phyloP scores from a whole-genome alignment of 2,329 filamentous ascomycete species.

The Aspergillus japonicus region DNA sequence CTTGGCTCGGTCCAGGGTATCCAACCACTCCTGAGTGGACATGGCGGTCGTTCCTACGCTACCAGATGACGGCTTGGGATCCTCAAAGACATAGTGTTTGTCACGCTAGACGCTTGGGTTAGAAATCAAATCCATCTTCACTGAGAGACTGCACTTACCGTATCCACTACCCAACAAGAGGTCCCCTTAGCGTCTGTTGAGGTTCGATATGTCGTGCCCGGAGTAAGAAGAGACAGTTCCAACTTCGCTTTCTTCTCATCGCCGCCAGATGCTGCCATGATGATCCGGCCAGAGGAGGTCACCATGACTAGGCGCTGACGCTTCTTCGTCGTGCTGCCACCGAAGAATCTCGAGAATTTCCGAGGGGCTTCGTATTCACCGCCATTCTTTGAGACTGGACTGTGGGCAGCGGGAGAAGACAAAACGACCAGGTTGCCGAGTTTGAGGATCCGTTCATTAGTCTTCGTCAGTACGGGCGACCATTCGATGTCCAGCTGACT shows the following conservation, averaged over 20 bases:
- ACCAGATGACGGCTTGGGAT: slow-evolving; percentile 70
- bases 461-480: slow-evolving; percentile 88
- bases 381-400: slow-evolving; percentile 67
- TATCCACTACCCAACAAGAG: slow-evolving; percentile 86
- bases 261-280: slow-evolving; percentile 85
- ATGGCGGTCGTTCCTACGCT: slow-evolving; percentile 64
- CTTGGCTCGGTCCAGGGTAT: slow-evolving; percentile 79
- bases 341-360: slow-evolving; percentile 92
- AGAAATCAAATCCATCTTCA: slow-evolving; percentile 24
- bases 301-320: slow-evolving; percentile 91
- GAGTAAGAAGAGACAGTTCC: slow-evolving; percentile 77
- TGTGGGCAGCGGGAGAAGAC: slow-evolving; percentile 73
- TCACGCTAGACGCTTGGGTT: slow-evolving; percentile 61
- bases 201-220: slow-evolving; percentile 75
- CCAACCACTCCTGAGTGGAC: slow-evolving; percentile 87
- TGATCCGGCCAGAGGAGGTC: slow-evolving; percentile 84
- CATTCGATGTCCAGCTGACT: slow-evolving; percentile 97
- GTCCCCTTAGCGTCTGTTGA: slow-evolving; percentile 84
- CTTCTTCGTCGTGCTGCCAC: slow-evolving; percentile 87
- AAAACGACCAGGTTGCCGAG: slow-evolving; percentile 86
- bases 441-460: slow-evolving; percentile 91
- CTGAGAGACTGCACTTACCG: slow-evolving; percentile 61
- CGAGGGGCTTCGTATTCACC: slow-evolving; percentile 68
- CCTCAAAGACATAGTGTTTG: slow-evolving; percentile 90
- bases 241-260: slow-evolving; percentile 95